Base-by-base conservation (phyloP, 140 eudicot genomes). In the Stevia rebaudiana region DNA sequence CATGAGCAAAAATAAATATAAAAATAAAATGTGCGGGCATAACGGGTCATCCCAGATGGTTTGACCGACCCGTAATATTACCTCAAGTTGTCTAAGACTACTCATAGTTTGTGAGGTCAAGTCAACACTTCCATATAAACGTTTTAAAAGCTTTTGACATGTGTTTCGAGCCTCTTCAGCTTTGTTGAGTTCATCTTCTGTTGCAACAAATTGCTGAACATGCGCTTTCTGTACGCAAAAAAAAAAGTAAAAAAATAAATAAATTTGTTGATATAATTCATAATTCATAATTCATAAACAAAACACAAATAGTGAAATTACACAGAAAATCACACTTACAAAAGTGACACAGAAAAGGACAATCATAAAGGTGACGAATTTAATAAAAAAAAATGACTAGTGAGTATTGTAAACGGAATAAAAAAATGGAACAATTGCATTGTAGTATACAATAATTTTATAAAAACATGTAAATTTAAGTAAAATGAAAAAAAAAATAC, bases 1-100 rank as follows among this genome's bases (percentile, higher is more conserved):
- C 5, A 30, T 58, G 46, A 13, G 8, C 37, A 25, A 66, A 66
- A 21, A 49, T 36, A 15, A 49, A 6, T n/a, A 21, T 0, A 33
- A 31, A 19, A 11, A 5, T 0, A 64, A 16, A 40, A 22, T 11
- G 17, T 22, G 0, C 8, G 6, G 3, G 6, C 37, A 2, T 21
- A 25, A 25, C 16, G 39, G 51, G 60, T 49, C 70, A 31, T 47
- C 9, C 13, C 37, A 53, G 11, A n/a, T 1, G 18, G 21, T 68
- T 21, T 37, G 17, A 41, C 24, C 21, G 12, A n/a, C 3, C 9
- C 11, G 10, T 31, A 57, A 47, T 33, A 64, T 31, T 74, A 90
- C 97, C 97, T 87, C 95, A 59, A 90, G 80, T 61, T 90, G 97
- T 73, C 97, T 76, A 7, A 90, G 97, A 70, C 94, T 90, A 75